A percentile compares a stretch with the other conserved stretches of the same genome.
Evolutionary conservation across 192 early-diverging fungal genomes (phyloP).

Genomic region (Powellomyces hirtus): DNA sequence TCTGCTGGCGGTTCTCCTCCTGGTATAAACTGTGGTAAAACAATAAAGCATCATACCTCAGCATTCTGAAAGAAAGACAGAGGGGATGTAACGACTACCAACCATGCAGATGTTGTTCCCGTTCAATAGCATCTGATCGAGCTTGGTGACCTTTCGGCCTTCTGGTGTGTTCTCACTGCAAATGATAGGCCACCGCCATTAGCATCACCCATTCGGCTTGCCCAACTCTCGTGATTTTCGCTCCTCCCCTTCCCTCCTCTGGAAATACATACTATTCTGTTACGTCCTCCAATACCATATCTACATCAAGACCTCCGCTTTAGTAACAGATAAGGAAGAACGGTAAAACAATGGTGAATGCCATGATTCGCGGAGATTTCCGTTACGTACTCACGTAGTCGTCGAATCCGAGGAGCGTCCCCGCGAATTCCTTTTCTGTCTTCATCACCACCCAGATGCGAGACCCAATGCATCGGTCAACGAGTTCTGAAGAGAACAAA

Average conservation of each 20-base stretch:
- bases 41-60: not conserved
- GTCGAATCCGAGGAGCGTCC: constrained; percentile 95
- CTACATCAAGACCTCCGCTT: no score
- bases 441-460: constrained; percentile 98
- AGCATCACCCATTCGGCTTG: not conserved
- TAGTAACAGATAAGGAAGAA: no score
- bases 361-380: not conserved
- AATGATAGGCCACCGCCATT: not conserved
- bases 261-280: constrained; percentile 78
- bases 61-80: not conserved
- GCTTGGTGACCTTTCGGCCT: constrained; percentile 69
- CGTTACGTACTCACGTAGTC: constrained; percentile 84
- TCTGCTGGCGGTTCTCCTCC: no score
- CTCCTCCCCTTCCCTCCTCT: not conserved
- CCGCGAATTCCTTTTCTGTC: constrained; percentile 93
- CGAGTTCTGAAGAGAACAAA: constrained; percentile 69
- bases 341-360: no score
- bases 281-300: constrained; percentile 97
- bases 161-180: constrained; percentile 74
- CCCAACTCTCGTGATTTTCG: not conserved
- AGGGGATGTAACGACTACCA: not conserved
- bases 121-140: constrained; percentile 91
- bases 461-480: constrained; percentile 97
- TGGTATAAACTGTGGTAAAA: constrained; percentile 36
- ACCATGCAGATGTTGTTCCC: constrained; percentile 98